Conservation (phyloP, 768 basidiomycete genomes). For the Auricularia sp. region DNA sequence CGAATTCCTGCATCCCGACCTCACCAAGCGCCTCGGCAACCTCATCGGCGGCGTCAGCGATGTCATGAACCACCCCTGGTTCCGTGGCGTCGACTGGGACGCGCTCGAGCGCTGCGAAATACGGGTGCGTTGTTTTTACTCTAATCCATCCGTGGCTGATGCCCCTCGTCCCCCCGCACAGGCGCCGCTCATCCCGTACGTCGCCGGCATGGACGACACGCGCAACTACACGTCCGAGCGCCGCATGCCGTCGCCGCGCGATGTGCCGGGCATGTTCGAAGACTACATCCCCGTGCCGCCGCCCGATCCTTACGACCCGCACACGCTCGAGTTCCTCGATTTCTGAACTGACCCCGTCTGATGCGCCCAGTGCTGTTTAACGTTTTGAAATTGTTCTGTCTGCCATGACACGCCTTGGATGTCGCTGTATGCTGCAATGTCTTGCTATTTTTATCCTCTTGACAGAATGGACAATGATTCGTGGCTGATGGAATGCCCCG, state of each 20-base stretch:
- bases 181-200: slow-evolving; percentile 83
- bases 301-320: slow-evolving; percentile 1
- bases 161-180: slow-evolving; percentile 19
- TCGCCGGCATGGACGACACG: slow-evolving; percentile 70
- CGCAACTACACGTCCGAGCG: slow-evolving; percentile 56
- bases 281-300: neutral
- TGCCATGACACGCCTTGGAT: too few species aligned
- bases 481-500: too few species aligned
- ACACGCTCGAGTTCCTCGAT: neutral
- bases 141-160: neutral
- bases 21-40: slow-evolving; percentile 85
- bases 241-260: slow-evolving; percentile 12
- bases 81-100: slow-evolving; percentile 89
- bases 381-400: too few species aligned
- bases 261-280: slow-evolving; percentile 11
- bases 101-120: slow-evolving; percentile 80
- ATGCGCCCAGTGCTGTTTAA: too few species aligned
- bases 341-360: neutral
- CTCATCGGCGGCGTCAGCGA: slow-evolving; percentile 87
- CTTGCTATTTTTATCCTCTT: too few species aligned
- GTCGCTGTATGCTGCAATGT: too few species aligned
- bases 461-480: too few species aligned
- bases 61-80: slow-evolving; percentile 88
- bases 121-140: slow-evolving; percentile 40
- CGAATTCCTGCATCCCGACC: slow-evolving; percentile 84